These are phyloP conservation scores for Hypoxylon fragiforme DNA, from an alignment of 495 filamentous ascomycete genomes.

Conservation along the genomic window DNA sequence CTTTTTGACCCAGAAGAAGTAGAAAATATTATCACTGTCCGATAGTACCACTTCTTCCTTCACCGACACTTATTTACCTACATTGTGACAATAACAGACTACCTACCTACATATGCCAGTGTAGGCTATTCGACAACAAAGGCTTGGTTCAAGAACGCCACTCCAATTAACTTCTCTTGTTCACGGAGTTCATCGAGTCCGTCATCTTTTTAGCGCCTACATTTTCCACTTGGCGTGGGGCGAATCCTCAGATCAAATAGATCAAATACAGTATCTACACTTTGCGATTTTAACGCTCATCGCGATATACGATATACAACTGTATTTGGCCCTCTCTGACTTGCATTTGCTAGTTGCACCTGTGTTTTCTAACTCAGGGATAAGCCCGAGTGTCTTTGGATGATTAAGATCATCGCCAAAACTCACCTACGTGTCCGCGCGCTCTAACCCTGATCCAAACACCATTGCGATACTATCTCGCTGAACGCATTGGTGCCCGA, in stretches of 20 bases:
- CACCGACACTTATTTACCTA: slow-evolving; percentile 11
- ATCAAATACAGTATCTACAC: background rate
- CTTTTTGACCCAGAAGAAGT: too few species aligned
- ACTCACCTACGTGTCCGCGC: slow-evolving; percentile 15
- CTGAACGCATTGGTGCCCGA: slow-evolving; percentile 24
- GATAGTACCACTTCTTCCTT: background rate
- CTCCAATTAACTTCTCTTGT: background rate
- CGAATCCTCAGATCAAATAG: slow-evolving; percentile 2
- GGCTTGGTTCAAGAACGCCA: slow-evolving; percentile 12
- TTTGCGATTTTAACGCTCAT: background rate
- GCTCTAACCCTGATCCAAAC: slow-evolving; percentile 1
- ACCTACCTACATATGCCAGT: background rate
- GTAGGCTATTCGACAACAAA: slow-evolving; percentile 5
- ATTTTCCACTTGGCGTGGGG: slow-evolving; percentile 20
- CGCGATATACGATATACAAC: background rate
- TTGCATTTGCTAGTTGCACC: background rate
- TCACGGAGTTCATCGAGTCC: slow-evolving; percentile 2
- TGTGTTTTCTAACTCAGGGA: too few species aligned
- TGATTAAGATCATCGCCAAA: slow-evolving; percentile 24
- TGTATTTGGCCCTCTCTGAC: slow-evolving; percentile 6
- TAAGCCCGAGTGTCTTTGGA: slow-evolving; percentile 1
- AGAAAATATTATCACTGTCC: too few species aligned
- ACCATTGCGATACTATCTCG: slow-evolving; percentile 5
- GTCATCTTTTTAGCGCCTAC: background rate
- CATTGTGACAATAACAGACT: background rate